Evolutionary conservation across 1,284 basidiomycete genomes (phyloP).

Genomic region (Ustilago cynodontis): DNA sequence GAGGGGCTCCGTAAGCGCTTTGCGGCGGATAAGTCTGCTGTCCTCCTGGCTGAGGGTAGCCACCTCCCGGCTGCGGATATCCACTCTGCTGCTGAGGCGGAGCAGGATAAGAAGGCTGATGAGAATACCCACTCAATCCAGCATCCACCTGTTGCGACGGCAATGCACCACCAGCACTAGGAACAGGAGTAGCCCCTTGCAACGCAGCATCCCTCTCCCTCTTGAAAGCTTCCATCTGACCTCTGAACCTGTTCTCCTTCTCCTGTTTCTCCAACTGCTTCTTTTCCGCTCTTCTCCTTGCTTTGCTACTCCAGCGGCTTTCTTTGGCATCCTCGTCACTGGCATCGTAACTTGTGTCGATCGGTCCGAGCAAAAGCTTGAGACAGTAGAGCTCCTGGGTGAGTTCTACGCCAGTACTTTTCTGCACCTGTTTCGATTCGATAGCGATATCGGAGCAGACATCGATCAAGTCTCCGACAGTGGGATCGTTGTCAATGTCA

Average conservation of each 20-base stretch:
- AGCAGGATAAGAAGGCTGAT: constrained; percentile 35
- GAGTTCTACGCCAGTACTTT: constrained; percentile 54
- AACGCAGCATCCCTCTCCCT: constrained; percentile 31
- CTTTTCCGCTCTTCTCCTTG: constrained; percentile 30
- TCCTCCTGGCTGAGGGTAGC: background rate
- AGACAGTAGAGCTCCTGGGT: constrained; percentile 58
- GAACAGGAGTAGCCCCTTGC: constrained; percentile 20
- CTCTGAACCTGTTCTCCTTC: constrained; percentile 26
- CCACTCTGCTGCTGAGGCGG: constrained; percentile 20
- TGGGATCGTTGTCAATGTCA: constrained; percentile 56
- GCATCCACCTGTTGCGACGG: constrained; percentile 25
- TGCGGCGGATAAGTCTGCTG: background rate
- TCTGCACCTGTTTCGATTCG: constrained; percentile 53
- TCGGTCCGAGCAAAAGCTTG: constrained; percentile 59
- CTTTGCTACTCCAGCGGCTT: constrained; percentile 10
- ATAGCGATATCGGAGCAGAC: constrained; percentile 57
- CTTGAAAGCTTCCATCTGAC: constrained; percentile 23
- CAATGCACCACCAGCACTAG: constrained; percentile 43
- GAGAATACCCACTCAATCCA: constrained; percentile 30
- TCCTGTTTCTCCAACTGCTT: constrained; percentile 25
- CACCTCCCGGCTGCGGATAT: constrained; percentile 16
- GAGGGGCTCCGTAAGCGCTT: too few relatives aligned
- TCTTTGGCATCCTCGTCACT: constrained; percentile 43
- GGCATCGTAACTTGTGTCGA: constrained; percentile 59
- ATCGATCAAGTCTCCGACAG: constrained; percentile 59